These are phyloP conservation scores for Rhodamnia rubescens DNA, from an alignment of 345 rosid species.

Conservation along the genomic window DNA sequence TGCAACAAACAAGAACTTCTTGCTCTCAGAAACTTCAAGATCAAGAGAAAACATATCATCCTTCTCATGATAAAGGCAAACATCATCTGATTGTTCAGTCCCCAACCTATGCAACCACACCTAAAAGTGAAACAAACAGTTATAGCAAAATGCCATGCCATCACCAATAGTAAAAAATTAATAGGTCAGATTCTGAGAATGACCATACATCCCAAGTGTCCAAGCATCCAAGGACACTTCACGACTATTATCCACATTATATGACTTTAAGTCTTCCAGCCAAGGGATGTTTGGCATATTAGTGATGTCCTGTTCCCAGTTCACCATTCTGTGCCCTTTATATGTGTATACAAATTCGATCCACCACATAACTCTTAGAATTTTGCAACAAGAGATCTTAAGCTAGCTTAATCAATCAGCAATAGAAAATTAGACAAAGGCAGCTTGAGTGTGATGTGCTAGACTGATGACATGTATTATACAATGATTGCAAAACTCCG, in stretches of 20 bases:
- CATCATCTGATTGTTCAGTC: conserved; percentile 55
- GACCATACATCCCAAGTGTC: neutral
- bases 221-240: neutral
- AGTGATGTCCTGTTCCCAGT: neutral
- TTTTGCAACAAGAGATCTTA: neutral
- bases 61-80: conserved; percentile 79
- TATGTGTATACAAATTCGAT: neutral
- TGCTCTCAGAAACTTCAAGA: conserved; percentile 66
- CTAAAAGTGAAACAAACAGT: conserved; percentile 20
- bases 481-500: neutral
- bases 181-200: neutral
- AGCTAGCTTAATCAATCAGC: neutral
- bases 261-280: neutral
- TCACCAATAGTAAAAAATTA: neutral
- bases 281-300: neutral
- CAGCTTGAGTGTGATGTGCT: neutral
- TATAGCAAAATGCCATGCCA: neutral
- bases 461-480: neutral
- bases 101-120: conserved; percentile 90
- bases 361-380: neutral
- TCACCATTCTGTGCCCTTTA: neutral
- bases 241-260: neutral
- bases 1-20: conserved; percentile 51
- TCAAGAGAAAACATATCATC: conserved; percentile 75
- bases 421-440: neutral